Percentiles rank a stretch among this genome's conserved stretches.
phyloP scores from a whole-genome alignment of 2,329 filamentous ascomycete species.

The Fusarium transvaalense region DNA sequence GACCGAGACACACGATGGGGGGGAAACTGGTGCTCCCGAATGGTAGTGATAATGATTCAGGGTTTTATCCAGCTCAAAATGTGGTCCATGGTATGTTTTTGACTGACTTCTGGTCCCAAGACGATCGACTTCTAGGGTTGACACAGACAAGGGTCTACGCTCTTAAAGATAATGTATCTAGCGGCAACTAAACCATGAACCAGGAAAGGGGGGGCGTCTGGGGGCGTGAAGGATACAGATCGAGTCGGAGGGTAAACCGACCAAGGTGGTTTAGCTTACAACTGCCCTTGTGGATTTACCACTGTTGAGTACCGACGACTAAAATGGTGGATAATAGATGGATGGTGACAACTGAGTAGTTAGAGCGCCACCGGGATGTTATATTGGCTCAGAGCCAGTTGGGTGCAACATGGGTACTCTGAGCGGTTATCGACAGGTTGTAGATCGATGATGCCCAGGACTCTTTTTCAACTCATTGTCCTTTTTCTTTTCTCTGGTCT shows the following conservation, averaged over 20 bases:
- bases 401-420: constrained; percentile 32
- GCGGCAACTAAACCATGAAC: constrained; percentile 46
- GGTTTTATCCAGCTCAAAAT: constrained; percentile 23
- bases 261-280: constrained; percentile 32
- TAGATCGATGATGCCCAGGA: constrained; percentile 34
- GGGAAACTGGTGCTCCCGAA: constrained; percentile 11
- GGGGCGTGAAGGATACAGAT: constrained; percentile 37
- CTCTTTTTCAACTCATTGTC: constrained; percentile 8
- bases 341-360: constrained; percentile 42
- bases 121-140: constrained; percentile 46
- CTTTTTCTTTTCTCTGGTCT: constrained; percentile 23
- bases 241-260: constrained; percentile 42
- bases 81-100: constrained; percentile 46
- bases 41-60: constrained; percentile 17
- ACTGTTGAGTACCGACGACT: constrained; percentile 44
- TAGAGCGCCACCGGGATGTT: constrained; percentile 44
- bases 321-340: constrained; percentile 45
- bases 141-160: constrained; percentile 42
- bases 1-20: not conserved
- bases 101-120: constrained; percentile 37
- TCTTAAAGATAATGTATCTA: constrained; percentile 43
- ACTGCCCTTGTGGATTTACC: constrained; percentile 40
- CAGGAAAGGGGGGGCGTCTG: constrained; percentile 42
- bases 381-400: constrained; percentile 42
- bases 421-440: constrained; percentile 41